phyloP scores from a whole-genome alignment of 2,329 filamentous ascomycete species.

The Macrophomina tecta region DNA sequence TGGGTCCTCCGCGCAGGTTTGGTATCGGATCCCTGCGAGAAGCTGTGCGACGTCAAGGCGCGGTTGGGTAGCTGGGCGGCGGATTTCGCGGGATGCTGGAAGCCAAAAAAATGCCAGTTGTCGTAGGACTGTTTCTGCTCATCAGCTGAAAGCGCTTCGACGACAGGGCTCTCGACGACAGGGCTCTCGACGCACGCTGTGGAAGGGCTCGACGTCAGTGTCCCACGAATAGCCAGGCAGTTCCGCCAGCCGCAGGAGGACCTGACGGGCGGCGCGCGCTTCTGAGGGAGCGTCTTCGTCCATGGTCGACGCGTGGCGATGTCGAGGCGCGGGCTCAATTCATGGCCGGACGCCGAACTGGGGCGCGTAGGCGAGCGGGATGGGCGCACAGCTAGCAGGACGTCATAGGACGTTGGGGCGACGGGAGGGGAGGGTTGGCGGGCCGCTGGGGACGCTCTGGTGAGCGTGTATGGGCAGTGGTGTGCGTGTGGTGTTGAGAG shows the following conservation, averaged over 20 bases:
- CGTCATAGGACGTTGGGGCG: neutral
- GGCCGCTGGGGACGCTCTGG: neutral
- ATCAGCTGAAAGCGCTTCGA: conserved; percentile 31
- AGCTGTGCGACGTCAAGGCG: conserved; percentile 34
- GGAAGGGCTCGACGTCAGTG: conserved; percentile 52
- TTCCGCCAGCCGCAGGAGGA: conserved; percentile 45
- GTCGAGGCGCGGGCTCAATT: conserved; percentile 19
- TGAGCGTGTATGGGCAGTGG: neutral
- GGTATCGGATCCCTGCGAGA: conserved; percentile 42
- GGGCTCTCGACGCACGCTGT: conserved; percentile 45
- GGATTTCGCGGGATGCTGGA: conserved; percentile 35
- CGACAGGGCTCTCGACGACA: conserved; percentile 24
- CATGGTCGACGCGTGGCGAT: conserved; percentile 21
- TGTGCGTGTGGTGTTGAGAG: neutral
- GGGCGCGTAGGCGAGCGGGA: neutral
- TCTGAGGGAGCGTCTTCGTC: conserved; percentile 27
- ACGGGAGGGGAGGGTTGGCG: neutral
- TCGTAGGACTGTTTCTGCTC: conserved; percentile 69
- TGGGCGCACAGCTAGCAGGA: neutral
- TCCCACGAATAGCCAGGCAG: conserved; percentile 49
- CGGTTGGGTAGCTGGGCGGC: conserved; percentile 18
- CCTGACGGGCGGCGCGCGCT: conserved; percentile 38
- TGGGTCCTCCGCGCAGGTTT: conserved; percentile 37
- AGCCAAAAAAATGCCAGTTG: conserved; percentile 71
- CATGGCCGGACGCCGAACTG: conserved; percentile 11